These are phyloP conservation scores for Sugiyamaella neomexicana DNA, from an alignment of 1,139 yeast genomes.

Conservation along the genomic window DNA sequence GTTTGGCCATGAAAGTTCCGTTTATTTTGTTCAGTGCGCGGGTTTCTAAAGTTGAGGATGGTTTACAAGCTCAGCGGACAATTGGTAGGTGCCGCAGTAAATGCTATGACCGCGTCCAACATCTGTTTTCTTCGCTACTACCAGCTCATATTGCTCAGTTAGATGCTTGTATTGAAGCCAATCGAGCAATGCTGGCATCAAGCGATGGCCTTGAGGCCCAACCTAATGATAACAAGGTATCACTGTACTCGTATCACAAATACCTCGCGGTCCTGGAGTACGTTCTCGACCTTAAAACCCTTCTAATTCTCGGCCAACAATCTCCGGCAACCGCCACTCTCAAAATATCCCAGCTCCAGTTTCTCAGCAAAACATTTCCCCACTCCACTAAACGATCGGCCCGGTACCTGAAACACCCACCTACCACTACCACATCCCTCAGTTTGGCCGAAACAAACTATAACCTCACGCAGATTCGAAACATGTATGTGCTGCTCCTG, in stretches of 20 bases:
- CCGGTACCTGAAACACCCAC: not conserved
- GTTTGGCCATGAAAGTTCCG: not conserved
- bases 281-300: constrained; percentile 2
- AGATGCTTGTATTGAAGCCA: not conserved
- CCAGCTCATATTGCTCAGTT: not conserved
- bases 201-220: not conserved
- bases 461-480: constrained; percentile 1
- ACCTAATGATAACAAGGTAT: not conserved
- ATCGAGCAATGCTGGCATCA: not conserved
- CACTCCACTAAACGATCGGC: not conserved
- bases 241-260: not conserved
- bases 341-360: not conserved
- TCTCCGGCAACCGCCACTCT: not conserved
- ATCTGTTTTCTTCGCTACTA: not conserved
- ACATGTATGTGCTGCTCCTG: constrained; percentile 6
- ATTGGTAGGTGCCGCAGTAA: not conserved
- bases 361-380: constrained; percentile 4
- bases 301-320: not conserved
- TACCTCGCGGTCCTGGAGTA: not conserved
- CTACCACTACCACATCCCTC: not conserved
- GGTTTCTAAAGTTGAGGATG: not conserved
- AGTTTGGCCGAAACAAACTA: constrained; percentile 2
- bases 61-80: not conserved
- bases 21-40: not conserved
- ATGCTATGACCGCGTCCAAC: not conserved